Base-by-base conservation (phyloP, 1,139 yeast genomes). In the Scheffersomyces titani region DNA sequence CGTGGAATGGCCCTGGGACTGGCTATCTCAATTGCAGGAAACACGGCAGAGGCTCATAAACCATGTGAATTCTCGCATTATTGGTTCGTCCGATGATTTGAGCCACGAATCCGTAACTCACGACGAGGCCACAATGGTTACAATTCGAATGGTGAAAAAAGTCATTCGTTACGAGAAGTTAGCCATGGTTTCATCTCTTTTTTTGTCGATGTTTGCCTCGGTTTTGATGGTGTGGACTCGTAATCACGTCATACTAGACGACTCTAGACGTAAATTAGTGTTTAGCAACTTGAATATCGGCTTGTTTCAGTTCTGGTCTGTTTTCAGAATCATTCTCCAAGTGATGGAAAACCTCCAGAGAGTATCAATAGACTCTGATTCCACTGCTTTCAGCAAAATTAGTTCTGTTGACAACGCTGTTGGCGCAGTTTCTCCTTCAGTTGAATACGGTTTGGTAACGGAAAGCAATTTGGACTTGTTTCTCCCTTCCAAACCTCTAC, bases 1-100 rank as follows among this genome's bases (percentile, higher is more conserved):
- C 2, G 65, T 70, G 30, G 78, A 75, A 51, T 75, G 78, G 79
- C 79, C 80, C 0, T 75, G 76, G 74, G 61, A 61, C 16, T 74
- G 79, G 80, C 57, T 70, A 18, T 57, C 63, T n/a, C 69, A 68
- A 47, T 61, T 76, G 19, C 63, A 63, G 50, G 61, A 59, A 5
- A 58, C 70, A 6, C 72, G 70, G 53, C 51, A 51, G 1, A 62
- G 58, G 45, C 51, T 71, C 46, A 56, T 70, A 6, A 59, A 61
- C 49, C 63, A 68, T 48, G 57, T 64, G 45, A 66, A 65, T 47
- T 62, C 69, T 6, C 49, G 55, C 3, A 49, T 66, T n/a, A 58
- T 57, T 40, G 51, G 49, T 9, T 51, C 54, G 24, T 45, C 51
- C 19, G 53, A 54, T 11, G 51, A 19, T 18, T 50, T 50, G 50